A percentile compares a stretch with the other conserved stretches of the same genome.
Evolutionary conservation across 352 stramenopile species (phyloP).

Genomic region (Stramenopiles sp.): DNA sequence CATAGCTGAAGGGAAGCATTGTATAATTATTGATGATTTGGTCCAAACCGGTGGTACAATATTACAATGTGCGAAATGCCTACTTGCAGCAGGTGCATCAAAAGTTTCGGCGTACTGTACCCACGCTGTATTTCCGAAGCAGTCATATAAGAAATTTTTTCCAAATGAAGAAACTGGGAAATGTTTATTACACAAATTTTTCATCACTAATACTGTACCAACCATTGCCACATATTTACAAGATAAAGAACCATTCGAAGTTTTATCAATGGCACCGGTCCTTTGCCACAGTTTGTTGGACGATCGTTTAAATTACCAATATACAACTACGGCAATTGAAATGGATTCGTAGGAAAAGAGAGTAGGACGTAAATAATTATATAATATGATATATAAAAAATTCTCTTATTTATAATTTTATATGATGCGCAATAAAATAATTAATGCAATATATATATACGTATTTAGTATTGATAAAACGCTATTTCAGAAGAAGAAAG

Average conservation of each 20-base stretch:
- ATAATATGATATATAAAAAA: too few species aligned
- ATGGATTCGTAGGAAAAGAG: too few species aligned
- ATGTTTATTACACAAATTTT: conserved; percentile 19
- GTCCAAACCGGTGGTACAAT: conserved; percentile 46
- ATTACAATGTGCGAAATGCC: conserved; percentile 33
- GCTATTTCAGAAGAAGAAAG: too few species aligned
- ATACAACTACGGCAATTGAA: background rate
- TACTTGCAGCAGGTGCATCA: conserved; percentile 28
- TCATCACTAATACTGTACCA: conserved; percentile 14
- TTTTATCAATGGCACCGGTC: background rate
- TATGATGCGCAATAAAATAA: too few species aligned
- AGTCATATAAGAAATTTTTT: conserved; percentile 26
- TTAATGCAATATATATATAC: too few species aligned
- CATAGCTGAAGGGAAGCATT: conserved; percentile 26
- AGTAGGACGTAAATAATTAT: too few species aligned
- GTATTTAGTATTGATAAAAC: too few species aligned
- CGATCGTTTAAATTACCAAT: background rate
- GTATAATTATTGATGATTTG: conserved; percentile 54
- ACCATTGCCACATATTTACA: background rate
- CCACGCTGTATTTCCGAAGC: conserved; percentile 31
- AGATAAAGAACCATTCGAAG: background rate
- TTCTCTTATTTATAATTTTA: too few species aligned
- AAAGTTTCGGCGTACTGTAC: conserved; percentile 37
- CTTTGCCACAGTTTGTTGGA: background rate
- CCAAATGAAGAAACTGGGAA: conserved; percentile 13